Base-by-base conservation (phyloP, 805 yeast species). In the Naumovozyma baii region DNA sequence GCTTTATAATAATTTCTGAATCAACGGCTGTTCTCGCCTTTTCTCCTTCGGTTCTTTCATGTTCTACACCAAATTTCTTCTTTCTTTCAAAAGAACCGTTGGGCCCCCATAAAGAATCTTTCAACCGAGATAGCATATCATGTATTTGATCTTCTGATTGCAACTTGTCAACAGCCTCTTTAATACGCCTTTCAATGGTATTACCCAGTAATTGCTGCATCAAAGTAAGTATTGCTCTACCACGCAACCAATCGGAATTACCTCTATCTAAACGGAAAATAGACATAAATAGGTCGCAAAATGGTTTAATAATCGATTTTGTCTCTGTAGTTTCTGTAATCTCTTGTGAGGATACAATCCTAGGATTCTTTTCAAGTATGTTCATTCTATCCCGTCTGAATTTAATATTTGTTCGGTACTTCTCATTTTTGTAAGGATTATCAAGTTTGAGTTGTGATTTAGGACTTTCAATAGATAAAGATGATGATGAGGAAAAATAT, bases 121-220 rank as follows among this genome's bases (percentile, higher is more conserved):
- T 61, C 2, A 67, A 22, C n/a, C 43, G 28, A 3, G 47, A 39
- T 5, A 76, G 40, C 2, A 65, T 12, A 9, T 68, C 72, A n/a
- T 68, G 59, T 0, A 82, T 54, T 22, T 65, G 67, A 20, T 70
- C 68, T 34, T 60, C 57, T 9, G 63, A 48, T 37, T 56, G 55
- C 8, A 50, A 30, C 28, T 49, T 49, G 35, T 33, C 34, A n/a
- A 61, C 46, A 33, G 44, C 48, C 9, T 67, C 72, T 31, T 78
- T 62, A 3, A 77, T 69, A 39, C 73, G 74, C 53, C 76, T 79
- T 53, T 88, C 96, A 38, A 88, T 80, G 0, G 96, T 82, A 2
- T 90, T 83, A 0, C 96, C 96, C 30, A 88, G 68, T 1, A 88
- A 59, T 55, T 86, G 95, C 57, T 87, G 96, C 39, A 88, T 62